phyloP scores from a whole-genome alignment of 139 green algal species.

The Mychonastes homosphaera region DNA sequence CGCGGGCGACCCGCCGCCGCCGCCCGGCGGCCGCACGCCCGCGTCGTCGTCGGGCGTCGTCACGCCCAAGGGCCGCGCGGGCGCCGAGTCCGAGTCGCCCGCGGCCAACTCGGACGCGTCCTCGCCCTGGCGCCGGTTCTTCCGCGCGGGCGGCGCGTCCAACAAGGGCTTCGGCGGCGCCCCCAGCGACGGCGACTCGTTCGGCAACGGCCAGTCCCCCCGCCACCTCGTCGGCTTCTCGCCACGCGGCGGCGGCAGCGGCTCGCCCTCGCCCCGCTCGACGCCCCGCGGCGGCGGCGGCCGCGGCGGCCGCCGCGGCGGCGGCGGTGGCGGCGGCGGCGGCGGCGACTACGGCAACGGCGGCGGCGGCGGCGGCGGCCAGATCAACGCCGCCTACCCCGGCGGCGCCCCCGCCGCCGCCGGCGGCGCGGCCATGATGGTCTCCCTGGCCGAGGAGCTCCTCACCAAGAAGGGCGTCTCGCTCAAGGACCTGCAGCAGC shows the following conservation, averaged over 20 bases:
- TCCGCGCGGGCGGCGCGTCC: too few relatives aligned
- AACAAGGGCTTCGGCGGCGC: too few relatives aligned
- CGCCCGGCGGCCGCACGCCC: slow-evolving; percentile 1
- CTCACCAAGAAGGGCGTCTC: slow-evolving; percentile 24
- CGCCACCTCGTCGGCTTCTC: slow-evolving; percentile 25
- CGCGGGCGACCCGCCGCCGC: neutral
- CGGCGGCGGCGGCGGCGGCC: slow-evolving; percentile 12
- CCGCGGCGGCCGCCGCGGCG: slow-evolving; percentile 5
- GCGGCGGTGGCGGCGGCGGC: neutral
- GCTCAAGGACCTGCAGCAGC: slow-evolving; percentile 19
- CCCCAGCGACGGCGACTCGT: slow-evolving; percentile 17
- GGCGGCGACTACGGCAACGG: slow-evolving; percentile 12
- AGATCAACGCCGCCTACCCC: slow-evolving; percentile 26
- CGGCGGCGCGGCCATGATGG: slow-evolving; percentile 18
- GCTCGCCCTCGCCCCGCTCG: neutral
- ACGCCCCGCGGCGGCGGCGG: neutral
- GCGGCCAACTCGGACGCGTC: slow-evolving; percentile 12
- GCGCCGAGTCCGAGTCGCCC: slow-evolving; percentile 11
- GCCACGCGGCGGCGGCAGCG: slow-evolving; percentile 14
- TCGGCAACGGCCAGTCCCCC: slow-evolving; percentile 22
- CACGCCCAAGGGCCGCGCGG: slow-evolving; percentile 16
- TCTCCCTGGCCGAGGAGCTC: slow-evolving; percentile 22
- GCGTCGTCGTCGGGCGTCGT: slow-evolving; percentile 8
- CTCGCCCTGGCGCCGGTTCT: slow-evolving; percentile 21
- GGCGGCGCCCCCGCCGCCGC: slow-evolving; percentile 7